phyloP scores from a whole-genome alignment of 768 basidiomycete species.

The Pisolithus orientalis region DNA sequence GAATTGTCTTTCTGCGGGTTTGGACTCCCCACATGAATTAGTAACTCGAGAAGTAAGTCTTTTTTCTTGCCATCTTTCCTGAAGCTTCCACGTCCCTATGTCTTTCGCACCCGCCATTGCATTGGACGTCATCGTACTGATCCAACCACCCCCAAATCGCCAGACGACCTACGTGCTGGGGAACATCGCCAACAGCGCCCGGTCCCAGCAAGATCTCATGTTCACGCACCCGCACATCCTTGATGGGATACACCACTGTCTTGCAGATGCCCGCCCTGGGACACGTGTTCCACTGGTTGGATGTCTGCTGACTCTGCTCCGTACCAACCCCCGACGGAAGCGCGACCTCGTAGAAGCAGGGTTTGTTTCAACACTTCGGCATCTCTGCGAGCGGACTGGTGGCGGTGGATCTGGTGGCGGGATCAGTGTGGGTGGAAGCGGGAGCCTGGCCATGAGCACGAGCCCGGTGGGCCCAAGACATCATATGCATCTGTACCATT shows the following conservation, averaged over 20 bases:
- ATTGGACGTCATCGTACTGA: no score
- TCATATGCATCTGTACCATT: background rate
- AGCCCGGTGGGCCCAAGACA: background rate
- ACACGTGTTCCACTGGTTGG: conserved; percentile 55
- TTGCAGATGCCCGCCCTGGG: conserved; percentile 53
- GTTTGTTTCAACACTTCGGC: conserved; percentile 38
- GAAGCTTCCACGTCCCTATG: background rate
- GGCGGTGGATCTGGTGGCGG: conserved; percentile 1
- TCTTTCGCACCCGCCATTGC: no score
- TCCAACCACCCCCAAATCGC: background rate
- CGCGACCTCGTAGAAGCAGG: conserved; percentile 37
- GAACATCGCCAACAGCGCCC: conserved; percentile 60
- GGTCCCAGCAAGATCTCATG: conserved; percentile 45
- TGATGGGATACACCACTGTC: conserved; percentile 44
- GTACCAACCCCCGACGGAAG: conserved; percentile 31
- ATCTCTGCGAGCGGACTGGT: conserved; percentile 36
- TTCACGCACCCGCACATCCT: conserved; percentile 48
- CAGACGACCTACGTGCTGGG: conserved; percentile 58
- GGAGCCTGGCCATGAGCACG: conserved; percentile 3
- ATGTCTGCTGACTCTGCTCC: conserved; percentile 53
- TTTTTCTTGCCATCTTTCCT: background rate
- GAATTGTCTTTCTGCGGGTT: conserved; percentile 37
- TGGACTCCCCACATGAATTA: conserved; percentile 48
- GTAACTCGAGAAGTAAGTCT: conserved; percentile 45
- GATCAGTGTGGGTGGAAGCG: conserved; percentile 20